phyloP scores from a whole-genome alignment of 176 grass and related monocot species.

The Oryza longistaminata region DNA sequence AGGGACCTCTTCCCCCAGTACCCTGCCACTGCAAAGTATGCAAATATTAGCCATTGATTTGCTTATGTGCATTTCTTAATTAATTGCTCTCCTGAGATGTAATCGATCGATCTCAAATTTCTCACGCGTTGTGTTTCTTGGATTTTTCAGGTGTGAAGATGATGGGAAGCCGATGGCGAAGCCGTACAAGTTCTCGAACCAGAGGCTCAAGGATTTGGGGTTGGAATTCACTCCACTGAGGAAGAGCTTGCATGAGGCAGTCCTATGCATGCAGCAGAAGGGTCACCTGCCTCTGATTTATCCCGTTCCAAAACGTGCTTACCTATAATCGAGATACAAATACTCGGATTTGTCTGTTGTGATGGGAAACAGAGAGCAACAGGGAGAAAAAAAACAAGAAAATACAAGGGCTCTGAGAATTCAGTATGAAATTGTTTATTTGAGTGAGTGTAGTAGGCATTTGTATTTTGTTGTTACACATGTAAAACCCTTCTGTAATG shows the following conservation, averaged over 20 bases:
- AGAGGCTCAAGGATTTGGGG: conserved; percentile 47
- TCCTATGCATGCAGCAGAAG: conserved; percentile 37
- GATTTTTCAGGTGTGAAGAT: conserved; percentile 41
- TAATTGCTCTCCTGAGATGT: neutral
- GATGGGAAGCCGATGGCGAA: conserved; percentile 25
- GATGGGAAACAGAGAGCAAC: neutral
- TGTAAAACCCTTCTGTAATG: neutral
- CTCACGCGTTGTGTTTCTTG: neutral
- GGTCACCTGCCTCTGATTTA: conserved; percentile 24
- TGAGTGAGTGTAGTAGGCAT: neutral
- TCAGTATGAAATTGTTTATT: neutral
- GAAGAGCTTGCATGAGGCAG: conserved; percentile 28
- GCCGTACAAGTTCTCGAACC: conserved; percentile 47
- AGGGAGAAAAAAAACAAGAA: neutral
- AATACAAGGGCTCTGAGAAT: neutral
- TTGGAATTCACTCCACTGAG: conserved; percentile 47
- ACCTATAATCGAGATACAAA: neutral
- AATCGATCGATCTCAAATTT: neutral
- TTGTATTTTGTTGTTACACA: neutral
- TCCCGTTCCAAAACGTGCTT: neutral
- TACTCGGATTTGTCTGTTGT: neutral
- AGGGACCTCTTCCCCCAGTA: conserved; percentile 38
- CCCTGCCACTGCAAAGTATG: conserved; percentile 36
- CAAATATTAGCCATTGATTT: neutral
- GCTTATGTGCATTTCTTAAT: neutral